Percentiles rank a stretch among this genome's conserved stretches.
phyloP scores from a whole-genome alignment of 2,329 filamentous ascomycete genomes.

The Fusarium sp. region DNA sequence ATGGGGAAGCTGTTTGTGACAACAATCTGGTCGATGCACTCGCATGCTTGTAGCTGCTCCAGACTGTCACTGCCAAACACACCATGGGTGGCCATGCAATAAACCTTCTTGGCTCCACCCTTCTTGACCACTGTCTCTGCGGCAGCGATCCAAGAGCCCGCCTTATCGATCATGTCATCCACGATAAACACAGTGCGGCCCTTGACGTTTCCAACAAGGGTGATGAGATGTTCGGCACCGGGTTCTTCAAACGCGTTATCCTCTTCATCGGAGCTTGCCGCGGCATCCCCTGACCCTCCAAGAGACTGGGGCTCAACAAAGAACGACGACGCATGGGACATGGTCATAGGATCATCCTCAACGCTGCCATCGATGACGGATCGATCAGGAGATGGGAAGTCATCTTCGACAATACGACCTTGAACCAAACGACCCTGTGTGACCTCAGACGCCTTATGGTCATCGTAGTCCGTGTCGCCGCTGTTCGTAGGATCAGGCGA shows the following conservation, averaged over 20 bases:
- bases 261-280: constrained; percentile 88
- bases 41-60: constrained; percentile 89
- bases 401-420: constrained; percentile 94
- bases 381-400: constrained; percentile 82
- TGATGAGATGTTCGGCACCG: constrained; percentile 92
- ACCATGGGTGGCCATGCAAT: constrained; percentile 97
- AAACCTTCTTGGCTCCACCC: constrained; percentile 91
- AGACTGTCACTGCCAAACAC: constrained; percentile 92
- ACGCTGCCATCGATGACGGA: constrained; percentile 76
- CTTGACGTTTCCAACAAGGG: constrained; percentile 94
- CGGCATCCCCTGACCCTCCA: constrained; percentile 86
- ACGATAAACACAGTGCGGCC: constrained; percentile 92
- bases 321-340: constrained; percentile 83
- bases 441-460: constrained; percentile 87
- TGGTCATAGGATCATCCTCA: constrained; percentile 84
- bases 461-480: constrained; percentile 71
- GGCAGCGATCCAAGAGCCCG: constrained; percentile 95
- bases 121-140: constrained; percentile 96
- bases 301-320: constrained; percentile 78
- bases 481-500: constrained; percentile 49
- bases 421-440: constrained; percentile 92
- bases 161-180: constrained; percentile 99
- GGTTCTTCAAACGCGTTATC: constrained; percentile 87
- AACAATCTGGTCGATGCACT: constrained; percentile 92
- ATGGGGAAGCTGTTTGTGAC: constrained; percentile 99